Base-by-base conservation (phyloP, 306 rosid genomes). In the Pueraria montana region DNA sequence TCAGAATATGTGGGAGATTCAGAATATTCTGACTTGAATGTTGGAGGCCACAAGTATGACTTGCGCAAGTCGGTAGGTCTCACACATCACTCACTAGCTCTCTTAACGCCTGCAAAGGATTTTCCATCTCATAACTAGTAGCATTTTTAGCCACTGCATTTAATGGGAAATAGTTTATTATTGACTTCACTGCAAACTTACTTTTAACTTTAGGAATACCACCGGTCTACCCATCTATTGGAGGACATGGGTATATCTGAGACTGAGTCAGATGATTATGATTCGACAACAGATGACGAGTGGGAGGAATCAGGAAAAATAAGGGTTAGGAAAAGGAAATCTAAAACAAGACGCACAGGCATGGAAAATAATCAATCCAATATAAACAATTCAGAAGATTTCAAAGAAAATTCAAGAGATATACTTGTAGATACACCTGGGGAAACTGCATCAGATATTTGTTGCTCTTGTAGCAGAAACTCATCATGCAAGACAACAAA, bases 231-330 rank as follows among this genome's bases (percentile, higher is more conserved):
- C 63, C n/a, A 86, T 36, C 58, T 84, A 62, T 68, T 70, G 32
- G 98, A 93, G 83, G 98, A 93, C 85, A 95, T 95, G 97, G 95
- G 91, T 78, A 89, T 78, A 46, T 90, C 94, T 26, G 87, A 81
- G 45, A 72, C 82, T 53, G 97, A 90, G 24, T 87, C 97, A 4
- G 94, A 94, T 45, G 80, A 82, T 32, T 86, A 88, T 45, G 91
- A 82, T 34, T 14, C 45, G 40, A 74, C n/a, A n/a, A n/a, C 63
- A 3, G 89, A 88, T 61, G 88, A 84, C 0, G 94, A 91, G 6
- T 89, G 89, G 94, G 81, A 72, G 63, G 79, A 78, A 20, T 83
- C 90, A 9, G 82, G 78, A 34, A 84, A 83, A 24, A 79, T 66
- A 4, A 76, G 30, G 32, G 64, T 18, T 18, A 80, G 70, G 81